Evolutionary conservation across 345 rosid species (phyloP), one percentile per base, ranked within the genome.

Genomic region (Rubroshorea leprosula): DNA sequence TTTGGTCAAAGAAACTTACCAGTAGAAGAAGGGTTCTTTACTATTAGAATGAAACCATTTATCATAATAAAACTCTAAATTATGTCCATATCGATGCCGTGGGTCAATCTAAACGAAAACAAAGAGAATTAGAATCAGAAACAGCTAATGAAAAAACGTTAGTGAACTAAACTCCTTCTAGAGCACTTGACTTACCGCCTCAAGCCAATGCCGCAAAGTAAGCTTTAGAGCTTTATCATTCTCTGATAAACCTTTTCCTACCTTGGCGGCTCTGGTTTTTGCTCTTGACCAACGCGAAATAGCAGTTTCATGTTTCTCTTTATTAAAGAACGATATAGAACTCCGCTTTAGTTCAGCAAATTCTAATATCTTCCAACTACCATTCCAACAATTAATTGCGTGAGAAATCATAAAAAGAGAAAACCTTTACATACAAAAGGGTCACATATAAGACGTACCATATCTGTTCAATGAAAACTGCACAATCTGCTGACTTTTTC

Each of bases 211-310:
- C 63, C 82, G 99, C 58, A 87, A 66, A 65, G 96, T 89, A 69
- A 94, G 95, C 67, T 94, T 94, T 67, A 62, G 90, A 70, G 96
- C 99, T 55, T 76, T 85, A 52, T 78, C 90, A 52, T 87, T 87
- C 89, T 87, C 85, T 4, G 87, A 84, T 60, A 94, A 81, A 39
- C 99, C 99, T 75, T 90, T 94, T 53, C 97, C 99, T 43, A 93
- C 95, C 76, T 85, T 93, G 31, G 99, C 97, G 18, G 90, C 99
- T 74, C 90, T 72, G 43, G 79, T 89, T 72, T 94, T 87, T 0
- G 97, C 99, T 76, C 99, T 87, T 19, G 92, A 83, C 99, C 99
- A 93, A 51, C 96, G 89, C 0, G 94, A 90, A 58, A 83, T 83
- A 57, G 99, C 97, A 15, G 90, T 83, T 78, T 93, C 97, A 5